Evolutionary conservation across 345 rosid genomes (phyloP).

Genomic region (Nasturtium officinale): DNA sequence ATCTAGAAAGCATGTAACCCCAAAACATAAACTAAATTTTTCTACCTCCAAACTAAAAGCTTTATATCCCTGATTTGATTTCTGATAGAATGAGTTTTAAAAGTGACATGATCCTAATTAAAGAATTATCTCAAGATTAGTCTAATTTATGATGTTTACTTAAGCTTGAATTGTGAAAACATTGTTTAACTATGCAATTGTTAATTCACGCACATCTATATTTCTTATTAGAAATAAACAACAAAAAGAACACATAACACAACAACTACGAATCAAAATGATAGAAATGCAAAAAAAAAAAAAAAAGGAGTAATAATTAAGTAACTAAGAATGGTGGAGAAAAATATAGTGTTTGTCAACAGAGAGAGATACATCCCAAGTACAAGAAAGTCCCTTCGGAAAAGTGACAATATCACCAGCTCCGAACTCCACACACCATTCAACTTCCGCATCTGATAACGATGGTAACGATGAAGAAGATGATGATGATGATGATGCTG

Average conservation of each 20-base stretch:
- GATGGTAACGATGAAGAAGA: conserved; percentile 22
- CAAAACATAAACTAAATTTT: not conserved
- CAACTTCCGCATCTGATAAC: conserved; percentile 33
- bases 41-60: not conserved
- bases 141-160: not conserved
- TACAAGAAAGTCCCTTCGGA: conserved; percentile 86
- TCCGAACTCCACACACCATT: conserved; percentile 72
- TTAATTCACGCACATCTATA: not conserved
- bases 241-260: not conserved
- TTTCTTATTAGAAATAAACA: not conserved
- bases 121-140: not conserved
- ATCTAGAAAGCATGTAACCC: not conserved
- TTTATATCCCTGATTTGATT: not conserved
- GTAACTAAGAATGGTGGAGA: conserved; percentile 46
- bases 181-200: not conserved
- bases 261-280: conserved; percentile 11
- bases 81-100: not conserved
- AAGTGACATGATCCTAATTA: not conserved
- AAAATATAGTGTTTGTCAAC: conserved; percentile 88
- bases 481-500: conserved; percentile 8
- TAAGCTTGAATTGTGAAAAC: not conserved
- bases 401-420: conserved; percentile 90
- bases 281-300: not conserved
- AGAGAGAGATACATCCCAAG: conserved; percentile 87
- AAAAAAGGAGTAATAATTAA: not conserved